Percentiles rank a stretch among this genome's conserved stretches.
These are phyloP conservation scores for Pseudogymnoascus sp. DNA, from an alignment of 2,329 filamentous ascomycete species.

Conservation along the genomic window DNA sequence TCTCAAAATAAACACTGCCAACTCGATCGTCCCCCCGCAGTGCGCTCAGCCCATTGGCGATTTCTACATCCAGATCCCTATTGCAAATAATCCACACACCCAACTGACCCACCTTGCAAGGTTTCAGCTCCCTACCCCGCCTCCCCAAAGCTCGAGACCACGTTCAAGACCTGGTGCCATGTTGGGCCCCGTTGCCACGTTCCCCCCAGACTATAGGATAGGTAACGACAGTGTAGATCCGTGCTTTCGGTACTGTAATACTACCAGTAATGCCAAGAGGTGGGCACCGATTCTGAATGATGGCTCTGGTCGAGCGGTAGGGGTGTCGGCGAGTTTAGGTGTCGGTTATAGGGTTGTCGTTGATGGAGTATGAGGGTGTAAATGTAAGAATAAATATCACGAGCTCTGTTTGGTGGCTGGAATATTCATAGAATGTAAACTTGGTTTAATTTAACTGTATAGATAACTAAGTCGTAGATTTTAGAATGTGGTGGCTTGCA, in stretches of 20 bases:
- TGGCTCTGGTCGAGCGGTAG: neutral
- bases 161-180: neutral
- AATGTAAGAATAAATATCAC: neutral
- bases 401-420: neutral
- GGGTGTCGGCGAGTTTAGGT: neutral
- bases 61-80: too few relatives aligned
- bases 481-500: neutral
- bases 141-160: neutral
- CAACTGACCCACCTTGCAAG: too few relatives aligned
- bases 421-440: neutral
- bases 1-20: neutral
- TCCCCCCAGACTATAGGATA: neutral
- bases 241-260: neutral
- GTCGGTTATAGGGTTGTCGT: neutral
- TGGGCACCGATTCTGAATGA: neutral
- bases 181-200: neutral
- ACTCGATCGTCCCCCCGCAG: neutral
- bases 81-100: too few relatives aligned
- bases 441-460: neutral
- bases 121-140: neutral
- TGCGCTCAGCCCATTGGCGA: neutral
- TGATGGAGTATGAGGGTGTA: neutral
- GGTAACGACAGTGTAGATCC: neutral
- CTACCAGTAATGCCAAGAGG: neutral
- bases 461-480: neutral